Percentiles rank a stretch among this genome's conserved stretches.
Evolutionary conservation across 2,329 filamentous ascomycete genomes (phyloP).

Genomic region (Ampelomyces quisqualis): DNA sequence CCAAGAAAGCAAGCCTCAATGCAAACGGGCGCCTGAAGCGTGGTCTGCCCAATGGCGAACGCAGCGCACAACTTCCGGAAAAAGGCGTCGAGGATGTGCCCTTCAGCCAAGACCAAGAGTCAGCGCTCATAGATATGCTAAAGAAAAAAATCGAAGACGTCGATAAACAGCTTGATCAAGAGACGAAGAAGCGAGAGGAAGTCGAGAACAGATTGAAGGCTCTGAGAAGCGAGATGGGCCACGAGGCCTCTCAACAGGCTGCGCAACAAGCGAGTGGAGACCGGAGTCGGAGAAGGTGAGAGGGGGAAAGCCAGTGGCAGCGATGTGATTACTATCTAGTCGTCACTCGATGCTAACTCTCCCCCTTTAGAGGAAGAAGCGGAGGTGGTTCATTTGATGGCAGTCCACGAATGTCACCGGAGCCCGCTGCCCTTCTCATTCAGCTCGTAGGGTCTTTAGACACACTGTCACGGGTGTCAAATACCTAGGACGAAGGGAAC

Average conservation of each 20-base stretch:
- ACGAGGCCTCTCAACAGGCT: conserved; percentile 41
- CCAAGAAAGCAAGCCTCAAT: conserved; percentile 40
- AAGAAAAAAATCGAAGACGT: conserved; percentile 37
- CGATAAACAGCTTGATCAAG: conserved; percentile 36
- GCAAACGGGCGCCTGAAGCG: conserved; percentile 38
- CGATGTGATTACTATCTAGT: neutral
- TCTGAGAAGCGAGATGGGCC: conserved; percentile 35
- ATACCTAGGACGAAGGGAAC: too few species aligned
- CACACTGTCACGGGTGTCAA: too few species aligned
- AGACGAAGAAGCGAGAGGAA: conserved; percentile 34
- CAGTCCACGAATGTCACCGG: too few species aligned
- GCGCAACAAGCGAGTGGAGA: conserved; percentile 43
- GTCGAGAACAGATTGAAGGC: conserved; percentile 35
- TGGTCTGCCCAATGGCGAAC: conserved; percentile 40
- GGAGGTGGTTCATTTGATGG: too few species aligned
- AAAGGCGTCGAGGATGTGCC: conserved; percentile 37
- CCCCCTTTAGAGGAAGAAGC: neutral
- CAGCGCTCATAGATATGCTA: conserved; percentile 32
- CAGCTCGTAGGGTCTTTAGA: too few species aligned
- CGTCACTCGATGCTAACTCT: neutral
- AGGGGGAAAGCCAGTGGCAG: neutral
- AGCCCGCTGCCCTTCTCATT: too few species aligned
- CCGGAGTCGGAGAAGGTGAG: conserved; percentile 39
- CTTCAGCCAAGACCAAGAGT: conserved; percentile 42
- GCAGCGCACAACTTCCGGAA: conserved; percentile 39